Evolutionary conservation across 164 flowering plant species (phyloP).

Genomic region (Piper longum): DNA sequence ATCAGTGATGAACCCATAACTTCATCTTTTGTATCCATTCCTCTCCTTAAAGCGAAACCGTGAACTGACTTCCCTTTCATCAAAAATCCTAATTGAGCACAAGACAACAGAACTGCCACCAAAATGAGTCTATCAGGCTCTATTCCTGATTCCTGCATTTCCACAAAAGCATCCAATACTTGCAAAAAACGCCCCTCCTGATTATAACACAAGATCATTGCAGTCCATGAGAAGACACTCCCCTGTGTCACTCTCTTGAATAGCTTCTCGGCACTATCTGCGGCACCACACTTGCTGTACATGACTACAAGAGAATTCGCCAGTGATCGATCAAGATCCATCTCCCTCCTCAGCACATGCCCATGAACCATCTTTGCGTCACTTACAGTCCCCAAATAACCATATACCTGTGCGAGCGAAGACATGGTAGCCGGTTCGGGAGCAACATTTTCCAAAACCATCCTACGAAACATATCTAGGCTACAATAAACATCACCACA

Average conservation of each 20-base stretch:
- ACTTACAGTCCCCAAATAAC: constrained; percentile 26
- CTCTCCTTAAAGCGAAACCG: constrained; percentile 36
- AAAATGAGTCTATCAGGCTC: constrained; percentile 44
- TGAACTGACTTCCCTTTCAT: constrained; percentile 57
- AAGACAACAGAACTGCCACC: constrained; percentile 36
- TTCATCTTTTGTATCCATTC: constrained; percentile 24
- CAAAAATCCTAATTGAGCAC: constrained; percentile 34
- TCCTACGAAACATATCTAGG: constrained; percentile 30
- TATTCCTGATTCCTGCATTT: constrained; percentile 29
- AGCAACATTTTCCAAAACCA: constrained; percentile 32
- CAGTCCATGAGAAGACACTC: constrained; percentile 38
- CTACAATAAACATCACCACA: constrained; percentile 32
- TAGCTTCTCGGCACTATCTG: constrained; percentile 33
- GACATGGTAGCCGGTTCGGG: constrained; percentile 52
- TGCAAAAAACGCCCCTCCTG: constrained; percentile 26
- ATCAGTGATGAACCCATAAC: constrained; percentile 33
- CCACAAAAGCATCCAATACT: constrained; percentile 27
- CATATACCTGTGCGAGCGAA: constrained; percentile 52
- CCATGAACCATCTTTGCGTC: constrained; percentile 56
- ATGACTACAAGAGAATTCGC: constrained; percentile 37
- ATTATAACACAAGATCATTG: constrained; percentile 57
- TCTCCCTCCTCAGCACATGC: constrained; percentile 24
- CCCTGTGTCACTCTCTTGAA: constrained; percentile 14
- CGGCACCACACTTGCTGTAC: constrained; percentile 53
- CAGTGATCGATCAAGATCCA: constrained; percentile 25